Percentiles rank a stretch among this genome's conserved stretches.
phyloP scores from a whole-genome alignment of 306 rosid species.

The Prunus dulcis region DNA sequence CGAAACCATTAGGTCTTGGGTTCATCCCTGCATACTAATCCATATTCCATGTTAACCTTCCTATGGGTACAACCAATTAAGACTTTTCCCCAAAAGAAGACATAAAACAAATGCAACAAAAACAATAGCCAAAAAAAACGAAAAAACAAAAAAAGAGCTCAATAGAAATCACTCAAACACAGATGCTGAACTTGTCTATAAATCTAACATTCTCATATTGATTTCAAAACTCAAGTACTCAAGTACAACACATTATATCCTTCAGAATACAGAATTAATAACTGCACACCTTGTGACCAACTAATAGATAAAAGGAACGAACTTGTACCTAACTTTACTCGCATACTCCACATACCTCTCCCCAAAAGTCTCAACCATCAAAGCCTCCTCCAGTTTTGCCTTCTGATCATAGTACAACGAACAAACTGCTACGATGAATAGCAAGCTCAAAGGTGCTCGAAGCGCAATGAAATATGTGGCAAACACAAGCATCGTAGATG shows the following conservation, averaged over 20 bases:
- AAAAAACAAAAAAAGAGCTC: not conserved
- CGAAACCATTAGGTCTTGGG: not conserved
- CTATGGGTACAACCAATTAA: not conserved
- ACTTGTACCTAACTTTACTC: conserved; percentile 68
- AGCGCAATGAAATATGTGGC: conserved; percentile 67
- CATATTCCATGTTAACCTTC: not conserved
- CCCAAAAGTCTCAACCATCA: conserved; percentile 89
- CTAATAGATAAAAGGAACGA: conserved; percentile 81
- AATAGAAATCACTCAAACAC: not conserved
- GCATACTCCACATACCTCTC: conserved; percentile 70
- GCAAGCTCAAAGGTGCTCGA: conserved; percentile 70
- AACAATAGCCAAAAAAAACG: not conserved
- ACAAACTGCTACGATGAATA: conserved; percentile 62
- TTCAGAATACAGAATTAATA: conserved; percentile 7
- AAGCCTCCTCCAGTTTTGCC: conserved; percentile 78
- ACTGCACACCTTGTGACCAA: conserved; percentile 20
- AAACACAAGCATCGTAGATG: conserved; percentile 74
- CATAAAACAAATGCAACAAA: not conserved
- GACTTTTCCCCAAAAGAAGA: not conserved
- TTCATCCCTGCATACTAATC: not conserved
- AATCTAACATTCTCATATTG: conserved; percentile 7
- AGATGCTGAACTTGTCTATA: conserved; percentile 7
- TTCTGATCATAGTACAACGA: conserved; percentile 75
- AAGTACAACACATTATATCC: conserved; percentile 15
- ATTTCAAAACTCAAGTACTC: conserved; percentile 25